phyloP scores from a whole-genome alignment of 2,329 filamentous ascomycete genomes.

The Thielaviopsis musarum region DNA sequence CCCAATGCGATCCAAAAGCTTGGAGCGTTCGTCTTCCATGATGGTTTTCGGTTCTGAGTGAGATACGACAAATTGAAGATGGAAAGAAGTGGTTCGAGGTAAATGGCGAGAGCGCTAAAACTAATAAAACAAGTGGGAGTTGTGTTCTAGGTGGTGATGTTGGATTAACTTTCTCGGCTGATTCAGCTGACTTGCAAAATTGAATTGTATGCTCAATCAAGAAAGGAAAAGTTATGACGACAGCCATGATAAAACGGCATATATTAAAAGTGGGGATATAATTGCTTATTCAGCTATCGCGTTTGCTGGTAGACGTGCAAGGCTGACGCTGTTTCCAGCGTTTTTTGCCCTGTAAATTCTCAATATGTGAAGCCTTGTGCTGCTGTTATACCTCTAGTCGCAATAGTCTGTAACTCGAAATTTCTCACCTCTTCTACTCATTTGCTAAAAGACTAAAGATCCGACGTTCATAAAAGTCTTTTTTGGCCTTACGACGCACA shows the following conservation, averaged over 20 bases:
- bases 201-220: not conserved
- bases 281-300: not conserved
- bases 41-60: constrained; percentile 21
- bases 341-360: no score
- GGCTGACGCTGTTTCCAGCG: not conserved
- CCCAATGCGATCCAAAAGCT: constrained; percentile 36
- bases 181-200: not conserved
- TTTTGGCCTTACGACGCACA: not conserved
- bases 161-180: not conserved
- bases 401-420: no score
- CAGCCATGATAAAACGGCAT: not conserved
- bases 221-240: not conserved
- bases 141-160: not conserved
- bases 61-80: not conserved
- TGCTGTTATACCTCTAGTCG: no score
- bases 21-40: constrained; percentile 28
- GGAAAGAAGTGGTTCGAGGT: not conserved
- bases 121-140: not conserved
- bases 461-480: not conserved
- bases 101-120: not conserved
- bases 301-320: not conserved
- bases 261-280: not conserved
- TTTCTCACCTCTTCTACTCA: no score
- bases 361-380: no score
- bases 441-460: no score